Evolutionary conservation across 2,329 filamentous ascomycete species (phyloP), one percentile per base, ranked within the genome.

Genomic region (Hymenoscyphus occultus): DNA sequence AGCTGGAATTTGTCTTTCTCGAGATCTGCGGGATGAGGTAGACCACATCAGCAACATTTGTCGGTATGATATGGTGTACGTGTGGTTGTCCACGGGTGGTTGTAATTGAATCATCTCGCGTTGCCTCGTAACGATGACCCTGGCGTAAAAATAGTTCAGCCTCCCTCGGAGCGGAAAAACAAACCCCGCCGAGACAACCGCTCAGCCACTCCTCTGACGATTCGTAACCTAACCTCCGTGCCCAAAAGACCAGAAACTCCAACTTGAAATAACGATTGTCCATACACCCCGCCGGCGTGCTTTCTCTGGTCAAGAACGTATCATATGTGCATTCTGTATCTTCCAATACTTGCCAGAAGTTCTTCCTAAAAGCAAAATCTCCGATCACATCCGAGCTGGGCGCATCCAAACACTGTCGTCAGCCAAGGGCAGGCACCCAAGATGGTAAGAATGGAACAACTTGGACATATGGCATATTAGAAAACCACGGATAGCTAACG

Each of bases 371-470:
- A 54, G 48, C 35, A 62, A 16, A 7, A 19, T 40, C 39, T n/a
- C 22, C 13, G 16, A 61, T 39, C 14, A 14, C 56, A 45, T 45
- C 59, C 22, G 51, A 64, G 63, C 58, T 61, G 63, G 68, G 69
- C 68, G 68, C 67, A 69, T 67, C 63, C 56, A 58, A 67, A 66
- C 65, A 60, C 64, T 60, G 61, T 51, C 31, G 54, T 56, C 51
- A 58, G 60, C 39, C 32, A 59, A 56, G 56, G 64, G 68, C 64
- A 65, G 56, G 60, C 62, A 61, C 66, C 61, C 69, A 71, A 65
- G 12, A 74, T 74, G 73, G 73, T 74, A 65, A 70, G 71, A 28
- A 59, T 31, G 22, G 58, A 28, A 56, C 51, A 64, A 14, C 48
- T 56, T 51, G 35, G 56, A 58, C 13, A 56, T 57, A 54, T 31